These are phyloP conservation scores for Stagonosporopsis cucurbitacearum DNA, from an alignment of 2,329 filamentous ascomycete species.

Conservation along the genomic window DNA sequence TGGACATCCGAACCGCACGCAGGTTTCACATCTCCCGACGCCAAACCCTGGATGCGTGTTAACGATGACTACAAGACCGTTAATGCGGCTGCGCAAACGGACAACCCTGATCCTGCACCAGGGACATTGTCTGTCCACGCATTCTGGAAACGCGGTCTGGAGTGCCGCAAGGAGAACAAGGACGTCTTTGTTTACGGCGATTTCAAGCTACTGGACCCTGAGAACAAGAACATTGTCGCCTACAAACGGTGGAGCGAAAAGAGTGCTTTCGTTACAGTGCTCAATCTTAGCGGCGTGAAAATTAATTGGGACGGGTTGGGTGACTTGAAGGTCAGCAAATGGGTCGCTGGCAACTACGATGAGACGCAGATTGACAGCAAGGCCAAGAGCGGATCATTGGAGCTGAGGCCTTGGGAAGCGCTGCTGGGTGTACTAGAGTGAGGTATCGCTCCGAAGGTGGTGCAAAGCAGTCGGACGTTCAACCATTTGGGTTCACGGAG, in stretches of 20 bases:
- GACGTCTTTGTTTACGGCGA: constrained; percentile 68
- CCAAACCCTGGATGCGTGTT: constrained; percentile 66
- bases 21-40: constrained; percentile 64
- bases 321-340: constrained; percentile 38
- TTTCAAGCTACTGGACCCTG: constrained; percentile 61
- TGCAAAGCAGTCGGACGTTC: background rate
- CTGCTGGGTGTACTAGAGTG: constrained; percentile 36
- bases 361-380: constrained; percentile 32
- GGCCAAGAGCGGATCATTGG: constrained; percentile 26
- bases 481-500: too few species aligned
- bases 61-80: constrained; percentile 61
- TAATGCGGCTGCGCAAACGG: constrained; percentile 63
- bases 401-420: constrained; percentile 47
- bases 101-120: constrained; percentile 33
- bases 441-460: background rate
- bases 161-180: constrained; percentile 62
- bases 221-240: constrained; percentile 45
- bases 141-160: constrained; percentile 66
- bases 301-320: constrained; percentile 39
- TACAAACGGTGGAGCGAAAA: constrained; percentile 40
- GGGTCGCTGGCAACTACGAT: constrained; percentile 49
- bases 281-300: constrained; percentile 44
- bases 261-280: constrained; percentile 38
- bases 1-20: constrained; percentile 64
- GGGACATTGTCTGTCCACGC: constrained; percentile 59